phyloP scores from a whole-genome alignment of 2,329 filamentous ascomycete species.

The Verticillium nonalfalfae region DNA sequence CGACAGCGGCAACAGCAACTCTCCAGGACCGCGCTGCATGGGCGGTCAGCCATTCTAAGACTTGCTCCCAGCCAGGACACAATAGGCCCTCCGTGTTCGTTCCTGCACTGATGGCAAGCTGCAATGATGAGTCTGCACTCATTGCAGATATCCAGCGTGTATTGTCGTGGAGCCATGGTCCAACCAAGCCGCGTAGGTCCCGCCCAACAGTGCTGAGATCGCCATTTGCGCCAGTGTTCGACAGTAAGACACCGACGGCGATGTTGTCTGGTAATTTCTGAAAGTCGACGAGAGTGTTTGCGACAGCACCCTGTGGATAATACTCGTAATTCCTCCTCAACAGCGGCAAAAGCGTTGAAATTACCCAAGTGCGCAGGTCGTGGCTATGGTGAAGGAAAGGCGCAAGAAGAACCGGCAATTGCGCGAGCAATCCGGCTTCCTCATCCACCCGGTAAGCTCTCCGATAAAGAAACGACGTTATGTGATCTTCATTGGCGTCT shows the following conservation, averaged over 20 bases:
- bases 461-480: constrained; percentile 61
- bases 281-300: constrained; percentile 56
- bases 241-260: constrained; percentile 57
- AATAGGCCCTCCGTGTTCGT: constrained; percentile 20
- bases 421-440: constrained; percentile 64
- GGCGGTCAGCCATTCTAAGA: constrained; percentile 60
- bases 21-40: constrained; percentile 55
- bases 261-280: constrained; percentile 51
- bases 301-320: constrained; percentile 44
- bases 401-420: constrained; percentile 58
- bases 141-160: constrained; percentile 44
- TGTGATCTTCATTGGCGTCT: constrained; percentile 43
- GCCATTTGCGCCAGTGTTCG: constrained; percentile 41
- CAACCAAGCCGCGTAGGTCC: constrained; percentile 62
- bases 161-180: constrained; percentile 67
- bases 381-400: constrained; percentile 61
- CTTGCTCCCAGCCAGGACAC: constrained; percentile 61
- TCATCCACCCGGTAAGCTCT: constrained; percentile 64
- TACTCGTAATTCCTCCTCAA: constrained; percentile 65
- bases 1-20: constrained; percentile 55
- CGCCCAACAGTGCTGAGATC: constrained; percentile 42
- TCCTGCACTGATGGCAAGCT: constrained; percentile 11
- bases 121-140: constrained; percentile 13
- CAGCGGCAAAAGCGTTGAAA: constrained; percentile 63
- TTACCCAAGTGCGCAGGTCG: constrained; percentile 60